Evolutionary conservation across 75 land plant genomes (phyloP).

Genomic region (Pseudotsuga menziesii): DNA sequence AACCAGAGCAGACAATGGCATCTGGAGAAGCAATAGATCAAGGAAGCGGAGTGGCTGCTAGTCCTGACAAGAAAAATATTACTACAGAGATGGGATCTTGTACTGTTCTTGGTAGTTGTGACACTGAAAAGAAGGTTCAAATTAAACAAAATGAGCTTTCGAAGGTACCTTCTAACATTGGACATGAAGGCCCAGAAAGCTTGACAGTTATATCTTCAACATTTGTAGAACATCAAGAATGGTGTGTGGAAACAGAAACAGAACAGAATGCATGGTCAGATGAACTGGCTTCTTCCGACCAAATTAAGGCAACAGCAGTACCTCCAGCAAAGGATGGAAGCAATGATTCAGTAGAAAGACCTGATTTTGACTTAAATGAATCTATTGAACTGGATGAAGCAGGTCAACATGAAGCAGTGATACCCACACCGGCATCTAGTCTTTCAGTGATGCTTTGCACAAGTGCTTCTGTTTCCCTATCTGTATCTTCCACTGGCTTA

Average conservation of each 20-base stretch:
- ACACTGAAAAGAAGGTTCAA: conserved; percentile 28
- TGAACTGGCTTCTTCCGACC: conserved; percentile 28
- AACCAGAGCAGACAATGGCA: not conserved
- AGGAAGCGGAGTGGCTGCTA: conserved; percentile 12
- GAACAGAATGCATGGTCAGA: conserved; percentile 8
- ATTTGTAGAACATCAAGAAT: conserved; percentile 7
- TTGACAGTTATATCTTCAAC: not conserved
- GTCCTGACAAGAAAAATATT: conserved; percentile 11
- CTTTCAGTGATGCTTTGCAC: conserved; percentile 1
- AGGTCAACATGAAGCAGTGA: conserved; percentile 11
- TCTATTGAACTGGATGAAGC: conserved; percentile 30
- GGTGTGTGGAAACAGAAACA: not conserved
- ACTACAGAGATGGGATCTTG: conserved; percentile 10
- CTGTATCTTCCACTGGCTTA: conserved; percentile 11
- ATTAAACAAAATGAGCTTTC: conserved; percentile 69
- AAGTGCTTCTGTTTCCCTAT: conserved; percentile 9
- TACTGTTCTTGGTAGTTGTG: not conserved
- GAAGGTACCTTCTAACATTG: not conserved
- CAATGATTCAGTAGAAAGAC: conserved; percentile 14
- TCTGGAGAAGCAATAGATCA: not conserved
- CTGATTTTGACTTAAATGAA: conserved; percentile 45
- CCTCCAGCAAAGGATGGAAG: conserved; percentile 7
- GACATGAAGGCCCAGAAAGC: not conserved
- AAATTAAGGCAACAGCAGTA: conserved; percentile 21
- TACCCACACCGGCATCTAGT: conserved; percentile 1